Evolutionary conservation across 2,329 filamentous ascomycete species (phyloP), one percentile per base, ranked within the genome.

Genomic region (Epichloe hybrida): DNA sequence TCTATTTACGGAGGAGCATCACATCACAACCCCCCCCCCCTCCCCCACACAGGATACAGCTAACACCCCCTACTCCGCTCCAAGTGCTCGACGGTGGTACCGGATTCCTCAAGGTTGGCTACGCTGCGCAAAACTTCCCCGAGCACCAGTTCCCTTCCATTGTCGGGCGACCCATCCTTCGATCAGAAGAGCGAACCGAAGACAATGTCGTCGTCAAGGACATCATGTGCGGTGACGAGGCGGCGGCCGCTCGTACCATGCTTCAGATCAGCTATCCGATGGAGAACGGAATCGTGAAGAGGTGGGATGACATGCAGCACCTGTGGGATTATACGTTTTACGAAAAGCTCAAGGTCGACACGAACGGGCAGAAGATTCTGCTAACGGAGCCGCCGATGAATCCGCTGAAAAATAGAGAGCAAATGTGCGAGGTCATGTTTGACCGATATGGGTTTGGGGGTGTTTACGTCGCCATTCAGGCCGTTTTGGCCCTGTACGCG

Each of bases 71-170:
- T 43, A 36, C 21, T 46, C 34, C 40, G 20, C 49, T 48, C 50
- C 58, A 97, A 97, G 93, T 98, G 68, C 91, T 98, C 79, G 93
- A 98, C 78, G 93, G 93, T 79, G 93, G 93, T 72, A 98, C 93
- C 67, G 93, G 93, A 72, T 98, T 98, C 79, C 85, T 98, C 71
- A 98, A 98, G 75, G 93, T 95, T 73, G 93, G 93, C 70, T 98
- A 97, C 76, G 93, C 93, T 65, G 93, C 86, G 64, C 90, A 97
- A 79, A 98, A 98, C 77, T 98, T 98, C 73, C 93, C 93, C 69
- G 93, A 97, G 73, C 88, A 94, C 72, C 91, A 97, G 73, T 97
- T 90, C 72, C 93, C 93, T 52, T 96, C 91, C 59, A 97, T 98
- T 70, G 89, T 98, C 68, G 93, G 93, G 66, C 88, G 93, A 61